Percentiles rank a stretch among this genome's conserved stretches.
Conservation (phyloP, 805 yeast species). For the Yueomyces sp. region DNA sequence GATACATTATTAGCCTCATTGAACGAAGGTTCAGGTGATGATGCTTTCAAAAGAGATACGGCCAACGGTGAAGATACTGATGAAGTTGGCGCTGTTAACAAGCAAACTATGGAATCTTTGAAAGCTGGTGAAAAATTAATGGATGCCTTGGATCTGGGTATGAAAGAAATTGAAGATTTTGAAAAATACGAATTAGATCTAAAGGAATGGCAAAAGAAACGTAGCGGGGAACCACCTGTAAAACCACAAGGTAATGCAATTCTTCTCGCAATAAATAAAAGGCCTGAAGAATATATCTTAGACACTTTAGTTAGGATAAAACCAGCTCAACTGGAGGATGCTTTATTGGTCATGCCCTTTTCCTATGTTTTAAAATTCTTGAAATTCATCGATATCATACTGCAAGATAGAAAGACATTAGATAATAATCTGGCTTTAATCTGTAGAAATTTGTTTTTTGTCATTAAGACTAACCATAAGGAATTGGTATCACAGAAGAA, state of each 20-base stretch:
- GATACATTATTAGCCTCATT: slow-evolving; percentile 59
- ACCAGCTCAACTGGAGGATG: slow-evolving; percentile 84
- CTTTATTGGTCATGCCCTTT: slow-evolving; percentile 80
- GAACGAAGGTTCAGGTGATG: slow-evolving; percentile 41
- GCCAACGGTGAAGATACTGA: slow-evolving; percentile 29
- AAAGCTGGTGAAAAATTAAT: slow-evolving; percentile 88
- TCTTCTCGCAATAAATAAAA: slow-evolving; percentile 54
- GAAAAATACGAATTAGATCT: slow-evolving; percentile 37
- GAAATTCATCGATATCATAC: slow-evolving; percentile 65
- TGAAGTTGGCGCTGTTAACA: slow-evolving; percentile 52
- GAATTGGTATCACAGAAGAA: slow-evolving; percentile 67
- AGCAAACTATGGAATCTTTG: slow-evolving; percentile 80
- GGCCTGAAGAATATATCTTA: slow-evolving; percentile 70
- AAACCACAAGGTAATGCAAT: slow-evolving; percentile 58
- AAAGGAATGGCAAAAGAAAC: slow-evolving; percentile 28
- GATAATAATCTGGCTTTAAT: slow-evolving; percentile 46
- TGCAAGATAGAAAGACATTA: slow-evolving; percentile 33
- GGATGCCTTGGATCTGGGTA: slow-evolving; percentile 83
- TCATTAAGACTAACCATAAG: slow-evolving; percentile 58
- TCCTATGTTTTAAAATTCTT: slow-evolving; percentile 64
- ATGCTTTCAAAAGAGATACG: slow-evolving; percentile 9
- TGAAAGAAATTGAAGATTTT: slow-evolving; percentile 47
- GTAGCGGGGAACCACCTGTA: slow-evolving; percentile 34
- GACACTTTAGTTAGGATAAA: slow-evolving; percentile 56
- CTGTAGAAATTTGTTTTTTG: slow-evolving; percentile 63